A percentile compares a stretch with the other conserved stretches of the same genome.
These are phyloP conservation scores for Ascodesmis nigricans DNA, from an alignment of 495 filamentous ascomycete species.

Conservation along the genomic window DNA sequence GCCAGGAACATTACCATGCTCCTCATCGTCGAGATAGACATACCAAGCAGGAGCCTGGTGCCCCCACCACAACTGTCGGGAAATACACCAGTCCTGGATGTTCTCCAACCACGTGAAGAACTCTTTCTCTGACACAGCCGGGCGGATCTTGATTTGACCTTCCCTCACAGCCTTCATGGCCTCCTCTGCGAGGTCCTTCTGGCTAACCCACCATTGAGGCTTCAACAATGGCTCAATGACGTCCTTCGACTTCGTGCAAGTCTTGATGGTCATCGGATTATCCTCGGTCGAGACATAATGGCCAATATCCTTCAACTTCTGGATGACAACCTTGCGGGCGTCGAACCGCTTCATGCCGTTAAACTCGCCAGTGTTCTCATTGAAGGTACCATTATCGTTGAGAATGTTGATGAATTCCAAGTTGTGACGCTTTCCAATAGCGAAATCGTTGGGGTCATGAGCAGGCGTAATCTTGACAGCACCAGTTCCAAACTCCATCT, in stretches of 20 bases:
- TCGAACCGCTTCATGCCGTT: conserved; percentile 33
- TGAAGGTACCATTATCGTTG: conserved; percentile 17
- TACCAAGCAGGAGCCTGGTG: conserved; percentile 45
- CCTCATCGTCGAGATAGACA: conserved; percentile 24
- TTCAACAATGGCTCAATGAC: conserved; percentile 47
- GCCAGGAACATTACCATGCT: conserved; percentile 6
- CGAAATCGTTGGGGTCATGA: conserved; percentile 64
- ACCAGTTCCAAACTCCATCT: conserved; percentile 59
- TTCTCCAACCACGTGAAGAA: conserved; percentile 35
- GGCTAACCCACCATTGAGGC: conserved; percentile 60
- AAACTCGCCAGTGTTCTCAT: conserved; percentile 17
- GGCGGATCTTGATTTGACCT: conserved; percentile 36
- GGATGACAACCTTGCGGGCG: conserved; percentile 30
- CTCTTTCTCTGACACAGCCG: conserved; percentile 27
- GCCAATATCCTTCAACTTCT: conserved; percentile 33
- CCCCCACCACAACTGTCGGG: conserved; percentile 52
- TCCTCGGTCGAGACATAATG: conserved; percentile 41
- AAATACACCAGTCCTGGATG: conserved; percentile 53
- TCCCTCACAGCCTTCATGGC: conserved; percentile 26
- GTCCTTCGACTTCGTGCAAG: conserved; percentile 39
- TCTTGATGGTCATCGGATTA: conserved; percentile 41
- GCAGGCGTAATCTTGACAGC: conserved; percentile 58
- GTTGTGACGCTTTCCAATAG: conserved; percentile 40
- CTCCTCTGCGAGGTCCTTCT: conserved; percentile 37
- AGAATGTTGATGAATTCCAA: conserved; percentile 27